A percentile compares a stretch with the other conserved stretches of the same genome.
These are phyloP conservation scores for Pinus tabuliformis DNA, from an alignment of 75 land plant genomes.

Conservation along the genomic window DNA sequence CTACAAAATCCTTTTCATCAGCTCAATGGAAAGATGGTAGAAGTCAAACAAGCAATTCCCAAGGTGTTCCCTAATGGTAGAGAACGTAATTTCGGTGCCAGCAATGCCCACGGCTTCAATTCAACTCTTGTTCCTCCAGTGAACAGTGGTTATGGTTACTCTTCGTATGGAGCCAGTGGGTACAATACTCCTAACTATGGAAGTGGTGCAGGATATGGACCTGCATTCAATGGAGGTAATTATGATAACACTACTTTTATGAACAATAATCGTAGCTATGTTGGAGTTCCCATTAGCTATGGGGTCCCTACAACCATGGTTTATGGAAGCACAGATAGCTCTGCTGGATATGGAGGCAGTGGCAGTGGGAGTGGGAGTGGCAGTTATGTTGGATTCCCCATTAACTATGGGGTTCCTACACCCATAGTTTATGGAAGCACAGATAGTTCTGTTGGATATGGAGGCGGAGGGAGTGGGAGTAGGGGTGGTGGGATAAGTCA, in stretches of 20 bases:
- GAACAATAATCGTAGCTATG: slow-evolving; percentile 45
- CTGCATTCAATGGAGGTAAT: slow-evolving; percentile 39
- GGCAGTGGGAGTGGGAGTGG: too few species aligned
- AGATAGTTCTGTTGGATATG: too few species aligned
- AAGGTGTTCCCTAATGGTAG: slow-evolving; percentile 6
- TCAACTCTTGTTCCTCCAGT: not conserved
- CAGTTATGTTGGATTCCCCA: too few species aligned
- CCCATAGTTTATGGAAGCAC: too few species aligned
- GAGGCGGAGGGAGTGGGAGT: too few species aligned
- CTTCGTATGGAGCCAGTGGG: slow-evolving; percentile 52
- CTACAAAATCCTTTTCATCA: slow-evolving; percentile 36
- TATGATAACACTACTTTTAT: slow-evolving; percentile 62
- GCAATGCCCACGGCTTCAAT: slow-evolving; percentile 13
- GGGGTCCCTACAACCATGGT: too few species aligned
- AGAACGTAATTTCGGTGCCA: not conserved
- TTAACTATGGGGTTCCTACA: too few species aligned
- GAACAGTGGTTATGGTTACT: slow-evolving; percentile 51
- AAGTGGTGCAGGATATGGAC: too few species aligned
- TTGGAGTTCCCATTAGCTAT: slow-evolving; percentile 18
- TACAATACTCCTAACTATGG: too few species aligned
- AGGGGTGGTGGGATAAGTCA: too few species aligned
- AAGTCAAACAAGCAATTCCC: slow-evolving; percentile 35
- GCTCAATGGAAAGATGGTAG: slow-evolving; percentile 41
- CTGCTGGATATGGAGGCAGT: too few species aligned
- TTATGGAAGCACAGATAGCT: too few species aligned